These are phyloP conservation scores for Melaleuca alternifolia DNA, from an alignment of 345 rosid species.

Conservation along the genomic window DNA sequence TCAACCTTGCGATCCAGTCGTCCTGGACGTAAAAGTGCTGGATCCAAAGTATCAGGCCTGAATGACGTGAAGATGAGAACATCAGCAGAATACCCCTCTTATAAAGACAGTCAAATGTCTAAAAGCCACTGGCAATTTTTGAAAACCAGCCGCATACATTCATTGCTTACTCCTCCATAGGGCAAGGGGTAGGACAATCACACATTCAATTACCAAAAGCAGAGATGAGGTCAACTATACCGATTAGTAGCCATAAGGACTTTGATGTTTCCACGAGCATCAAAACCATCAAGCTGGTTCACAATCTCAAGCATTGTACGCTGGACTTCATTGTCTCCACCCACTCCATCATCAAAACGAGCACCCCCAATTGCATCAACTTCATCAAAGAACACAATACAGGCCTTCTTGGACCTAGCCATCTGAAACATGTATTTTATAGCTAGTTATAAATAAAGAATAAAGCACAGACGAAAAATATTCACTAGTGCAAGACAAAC, in stretches of 20 bases:
- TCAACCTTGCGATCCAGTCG: slow-evolving; percentile 88
- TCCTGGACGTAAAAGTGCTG: slow-evolving; percentile 89
- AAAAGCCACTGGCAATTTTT: background rate
- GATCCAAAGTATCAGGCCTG: slow-evolving; percentile 87
- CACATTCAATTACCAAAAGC: slow-evolving; percentile 20
- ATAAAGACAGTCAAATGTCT: background rate
- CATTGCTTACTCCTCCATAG: background rate
- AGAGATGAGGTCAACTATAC: background rate
- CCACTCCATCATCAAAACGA: slow-evolving; percentile 66
- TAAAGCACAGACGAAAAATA: background rate
- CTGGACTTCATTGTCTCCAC: slow-evolving; percentile 71
- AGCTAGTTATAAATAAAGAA: background rate
- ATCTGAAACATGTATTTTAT: slow-evolving; percentile 19
- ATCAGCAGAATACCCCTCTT: background rate
- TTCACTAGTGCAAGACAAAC: background rate
- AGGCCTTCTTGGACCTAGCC: slow-evolving; percentile 72
- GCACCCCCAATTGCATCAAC: slow-evolving; percentile 79
- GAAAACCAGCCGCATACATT: background rate
- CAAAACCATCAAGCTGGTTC: slow-evolving; percentile 82
- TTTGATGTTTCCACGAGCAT: slow-evolving; percentile 88
- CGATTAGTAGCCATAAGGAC: slow-evolving; percentile 88
- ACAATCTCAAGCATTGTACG: slow-evolving; percentile 78
- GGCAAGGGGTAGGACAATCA: background rate
- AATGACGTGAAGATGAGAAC: background rate
- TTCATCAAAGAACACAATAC: slow-evolving; percentile 75